Evolutionary conservation across 1,139 yeast genomes (phyloP).

Genomic region (Lodderomyces beijingensis): DNA sequence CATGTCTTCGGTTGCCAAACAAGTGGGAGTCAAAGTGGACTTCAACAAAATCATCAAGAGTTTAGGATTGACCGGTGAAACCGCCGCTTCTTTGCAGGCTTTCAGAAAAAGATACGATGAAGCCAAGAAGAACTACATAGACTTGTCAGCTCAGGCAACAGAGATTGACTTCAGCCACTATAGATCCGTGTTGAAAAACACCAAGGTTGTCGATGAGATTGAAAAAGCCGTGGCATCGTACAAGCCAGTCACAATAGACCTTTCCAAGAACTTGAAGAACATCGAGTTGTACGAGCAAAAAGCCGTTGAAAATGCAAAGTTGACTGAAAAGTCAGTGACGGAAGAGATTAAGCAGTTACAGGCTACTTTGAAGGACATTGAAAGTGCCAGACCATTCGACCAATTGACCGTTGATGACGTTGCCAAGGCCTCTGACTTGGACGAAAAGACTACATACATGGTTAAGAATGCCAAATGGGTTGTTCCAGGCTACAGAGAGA

Average conservation of each 20-base stretch:
- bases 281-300: conserved; percentile 91
- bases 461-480: conserved; percentile 97
- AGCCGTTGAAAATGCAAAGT: conserved; percentile 93
- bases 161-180: conserved; percentile 79
- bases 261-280: conserved; percentile 84
- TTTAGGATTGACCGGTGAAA: conserved; percentile 88
- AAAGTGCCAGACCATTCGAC: conserved; percentile 95
- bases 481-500: conserved; percentile 97
- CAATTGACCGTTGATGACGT: conserved; percentile 95
- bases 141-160: conserved; percentile 67
- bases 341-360: conserved; percentile 83
- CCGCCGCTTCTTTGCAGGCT: conserved; percentile 81
- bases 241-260: conserved; percentile 82
- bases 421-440: conserved; percentile 94
- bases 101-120: conserved; percentile 99
- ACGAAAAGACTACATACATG: conserved; percentile 92
- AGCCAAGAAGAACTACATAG: conserved; percentile 78
- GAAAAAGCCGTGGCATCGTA: conserved; percentile 71
- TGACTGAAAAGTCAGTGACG: conserved; percentile 84
- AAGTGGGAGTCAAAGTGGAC: conserved; percentile 86
- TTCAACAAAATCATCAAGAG: conserved; percentile 90
- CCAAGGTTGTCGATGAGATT: conserved; percentile 73
- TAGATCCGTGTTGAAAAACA: conserved; percentile 77
- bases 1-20: conserved; percentile 51
- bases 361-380: conserved; percentile 87